Evolutionary conservation across 208 protist species (phyloP).

Genomic region (Acanthamoeba polyphaga): DNA sequence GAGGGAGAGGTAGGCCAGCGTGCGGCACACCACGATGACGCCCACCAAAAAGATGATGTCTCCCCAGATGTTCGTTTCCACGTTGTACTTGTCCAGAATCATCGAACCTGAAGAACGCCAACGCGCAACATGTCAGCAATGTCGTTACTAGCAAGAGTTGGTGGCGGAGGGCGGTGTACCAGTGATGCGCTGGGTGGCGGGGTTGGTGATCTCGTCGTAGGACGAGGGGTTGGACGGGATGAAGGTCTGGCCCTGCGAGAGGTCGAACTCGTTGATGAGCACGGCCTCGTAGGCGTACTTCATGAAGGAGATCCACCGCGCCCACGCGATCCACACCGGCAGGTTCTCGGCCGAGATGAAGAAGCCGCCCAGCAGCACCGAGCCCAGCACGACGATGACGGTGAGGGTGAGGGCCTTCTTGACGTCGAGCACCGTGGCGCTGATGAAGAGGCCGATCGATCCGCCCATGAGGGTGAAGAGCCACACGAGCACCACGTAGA

Average conservation of each 20-base stretch:
- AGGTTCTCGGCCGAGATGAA: constrained; percentile 69
- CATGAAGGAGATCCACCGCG: constrained; percentile 71
- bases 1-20: constrained; percentile 61
- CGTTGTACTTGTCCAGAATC: constrained; percentile 5
- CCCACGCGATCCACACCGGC: constrained; percentile 19
- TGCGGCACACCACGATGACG: constrained; percentile 7
- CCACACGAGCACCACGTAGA: constrained; percentile 63
- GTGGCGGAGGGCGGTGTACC: too few relatives aligned
- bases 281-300: constrained; percentile 54
- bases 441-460: constrained; percentile 66
- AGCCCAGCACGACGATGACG: not conserved
- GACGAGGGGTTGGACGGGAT: not conserved
- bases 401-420: constrained; percentile 41
- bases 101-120: too few relatives aligned
- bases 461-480: constrained; percentile 38
- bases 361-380: constrained; percentile 76
- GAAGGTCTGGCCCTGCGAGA: not conserved
- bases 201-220: not conserved
- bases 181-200: not conserved
- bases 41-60: constrained; percentile 75
- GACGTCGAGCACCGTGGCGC: constrained; percentile 44
- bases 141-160: too few relatives aligned
- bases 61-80: constrained; percentile 68
- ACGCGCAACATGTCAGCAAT: too few relatives aligned
- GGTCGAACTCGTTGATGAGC: constrained; percentile 44